A percentile compares a stretch with the other conserved stretches of the same genome.
Conservation (phyloP, 495 filamentous ascomycete genomes). For the Daldinia grandis region DNA sequence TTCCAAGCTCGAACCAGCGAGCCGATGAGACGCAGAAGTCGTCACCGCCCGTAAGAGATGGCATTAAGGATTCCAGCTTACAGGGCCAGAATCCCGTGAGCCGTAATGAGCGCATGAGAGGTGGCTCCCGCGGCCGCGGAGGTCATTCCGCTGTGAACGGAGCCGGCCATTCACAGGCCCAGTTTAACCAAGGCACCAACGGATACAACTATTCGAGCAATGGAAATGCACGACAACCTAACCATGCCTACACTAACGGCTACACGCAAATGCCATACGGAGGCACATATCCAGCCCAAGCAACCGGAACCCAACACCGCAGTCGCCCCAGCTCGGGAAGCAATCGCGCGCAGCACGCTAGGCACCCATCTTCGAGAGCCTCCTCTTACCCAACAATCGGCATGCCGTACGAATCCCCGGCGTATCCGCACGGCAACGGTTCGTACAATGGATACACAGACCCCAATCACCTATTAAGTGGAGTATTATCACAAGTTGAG, state of each 20-base stretch:
- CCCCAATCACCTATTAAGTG: constrained; percentile 58
- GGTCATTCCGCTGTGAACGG: constrained; percentile 33
- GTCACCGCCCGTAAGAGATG: constrained; percentile 35
- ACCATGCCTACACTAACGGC: constrained; percentile 50
- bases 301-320: constrained; percentile 26
- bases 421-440: constrained; percentile 68
- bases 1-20: constrained; percentile 26
- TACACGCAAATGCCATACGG: constrained; percentile 46
- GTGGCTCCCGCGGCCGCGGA: constrained; percentile 40
- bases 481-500: constrained; percentile 71
- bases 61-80: constrained; percentile 26
- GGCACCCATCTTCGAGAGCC: constrained; percentile 39
- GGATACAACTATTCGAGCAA: constrained; percentile 32
- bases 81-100: constrained; percentile 31
- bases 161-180: constrained; percentile 33
- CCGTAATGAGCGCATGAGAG: constrained; percentile 39
- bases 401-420: constrained; percentile 59
- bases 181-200: constrained; percentile 28
- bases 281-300: constrained; percentile 29
- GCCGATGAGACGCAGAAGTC: constrained; percentile 32
- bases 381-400: constrained; percentile 39
- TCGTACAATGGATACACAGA: constrained; percentile 70
- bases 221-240: constrained; percentile 59
- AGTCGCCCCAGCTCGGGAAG: constrained; percentile 35
- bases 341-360: constrained; percentile 33